Percentiles rank a stretch among this genome's conserved stretches.
Conservation (phyloP, 2,329 filamentous ascomycete species). For the Chaetomiaceae sp. region DNA sequence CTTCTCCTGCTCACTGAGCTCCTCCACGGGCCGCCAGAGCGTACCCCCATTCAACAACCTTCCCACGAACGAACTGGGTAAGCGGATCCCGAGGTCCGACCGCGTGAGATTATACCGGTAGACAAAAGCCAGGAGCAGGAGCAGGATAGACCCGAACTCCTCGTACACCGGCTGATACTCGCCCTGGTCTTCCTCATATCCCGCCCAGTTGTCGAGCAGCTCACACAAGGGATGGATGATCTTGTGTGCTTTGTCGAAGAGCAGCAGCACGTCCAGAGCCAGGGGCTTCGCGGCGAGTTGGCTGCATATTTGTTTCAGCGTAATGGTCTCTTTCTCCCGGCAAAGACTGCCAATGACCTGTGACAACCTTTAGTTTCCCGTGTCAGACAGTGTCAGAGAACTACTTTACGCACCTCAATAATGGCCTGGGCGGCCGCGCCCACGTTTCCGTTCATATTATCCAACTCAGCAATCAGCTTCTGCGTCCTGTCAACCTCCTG, state of each 20-base stretch:
- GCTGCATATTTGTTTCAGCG: constrained; percentile 67
- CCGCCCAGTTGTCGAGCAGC: constrained; percentile 66
- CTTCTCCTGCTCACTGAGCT: constrained; percentile 58
- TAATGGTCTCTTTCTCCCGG: constrained; percentile 68
- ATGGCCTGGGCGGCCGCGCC: constrained; percentile 77
- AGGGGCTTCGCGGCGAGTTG: constrained; percentile 66
- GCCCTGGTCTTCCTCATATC: constrained; percentile 74
- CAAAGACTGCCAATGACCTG: constrained; percentile 65
- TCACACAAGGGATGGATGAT: constrained; percentile 69
- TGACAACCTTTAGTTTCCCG: background rate
- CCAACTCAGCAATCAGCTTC: constrained; percentile 71
- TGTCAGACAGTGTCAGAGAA: background rate
- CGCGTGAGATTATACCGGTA: constrained; percentile 64
- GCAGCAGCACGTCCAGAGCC: constrained; percentile 66
- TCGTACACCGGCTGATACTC: constrained; percentile 84
- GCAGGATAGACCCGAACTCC: constrained; percentile 71
- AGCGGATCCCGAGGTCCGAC: constrained; percentile 56
- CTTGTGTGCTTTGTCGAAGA: constrained; percentile 65
- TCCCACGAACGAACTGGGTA: constrained; percentile 60
- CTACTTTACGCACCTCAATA: constrained; percentile 50
- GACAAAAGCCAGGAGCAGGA: constrained; percentile 68
- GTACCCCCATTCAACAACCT: constrained; percentile 58
- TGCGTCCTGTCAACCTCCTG: constrained; percentile 70
- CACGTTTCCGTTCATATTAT: constrained; percentile 86
- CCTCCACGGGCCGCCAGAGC: constrained; percentile 49